Percentiles rank a stretch among this genome's conserved stretches.
Evolutionary conservation across 176 grass and related monocot species (phyloP).

Genomic region (Puccinellia tenuiflora): DNA sequence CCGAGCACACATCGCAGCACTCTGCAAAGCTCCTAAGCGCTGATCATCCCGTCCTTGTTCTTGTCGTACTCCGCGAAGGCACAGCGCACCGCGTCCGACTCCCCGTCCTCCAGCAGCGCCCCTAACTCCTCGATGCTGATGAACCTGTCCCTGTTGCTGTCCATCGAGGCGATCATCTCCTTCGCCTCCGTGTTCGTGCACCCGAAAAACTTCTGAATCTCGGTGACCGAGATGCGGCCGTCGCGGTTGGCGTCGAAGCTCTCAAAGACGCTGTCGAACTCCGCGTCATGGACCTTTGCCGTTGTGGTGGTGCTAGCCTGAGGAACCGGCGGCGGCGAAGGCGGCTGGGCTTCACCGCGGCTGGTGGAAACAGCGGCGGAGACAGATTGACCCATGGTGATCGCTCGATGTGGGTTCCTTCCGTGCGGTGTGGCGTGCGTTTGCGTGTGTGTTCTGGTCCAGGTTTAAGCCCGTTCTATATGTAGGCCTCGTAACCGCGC

Average conservation of each 20-base stretch:
- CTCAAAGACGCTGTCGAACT: slow-evolving; percentile 26
- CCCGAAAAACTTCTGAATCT: neutral
- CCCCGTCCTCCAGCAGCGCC: neutral
- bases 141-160: slow-evolving; percentile 39
- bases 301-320: no score
- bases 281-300: neutral
- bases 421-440: no score
- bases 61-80: slow-evolving; percentile 20
- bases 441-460: no score
- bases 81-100: neutral
- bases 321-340: no score
- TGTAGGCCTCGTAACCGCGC: no score
- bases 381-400: no score
- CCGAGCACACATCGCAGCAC: neutral
- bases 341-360: no score
- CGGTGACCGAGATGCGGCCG: slow-evolving; percentile 26
- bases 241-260: slow-evolving; percentile 24
- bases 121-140: slow-evolving; percentile 21
- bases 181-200: neutral
- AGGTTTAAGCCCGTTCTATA: no score
- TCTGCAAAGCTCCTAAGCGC: neutral
- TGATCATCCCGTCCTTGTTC: slow-evolving; percentile 35
- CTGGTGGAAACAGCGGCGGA: no score
- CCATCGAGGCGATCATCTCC: slow-evolving; percentile 26
- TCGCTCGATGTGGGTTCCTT: no score